Percentiles rank a stretch among this genome's conserved stretches.
phyloP scores from a whole-genome alignment of 177 flowering plant genomes.

The Vitis hybrid region DNA sequence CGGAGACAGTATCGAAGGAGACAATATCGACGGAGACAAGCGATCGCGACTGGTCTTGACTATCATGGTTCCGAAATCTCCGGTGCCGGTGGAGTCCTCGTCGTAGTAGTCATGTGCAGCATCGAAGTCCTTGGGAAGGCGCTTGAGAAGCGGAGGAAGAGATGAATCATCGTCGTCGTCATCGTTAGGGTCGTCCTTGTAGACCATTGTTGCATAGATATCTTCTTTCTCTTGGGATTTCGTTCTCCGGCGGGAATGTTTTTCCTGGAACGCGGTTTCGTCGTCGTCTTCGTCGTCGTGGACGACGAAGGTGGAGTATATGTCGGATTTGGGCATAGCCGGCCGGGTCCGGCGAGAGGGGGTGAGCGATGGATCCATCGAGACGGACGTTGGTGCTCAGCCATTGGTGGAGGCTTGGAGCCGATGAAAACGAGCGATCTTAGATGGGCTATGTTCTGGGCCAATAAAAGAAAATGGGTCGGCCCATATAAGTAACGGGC shows the following conservation, averaged over 20 bases:
- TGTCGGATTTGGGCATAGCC: constrained; percentile 32
- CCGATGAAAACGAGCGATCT: too few species aligned
- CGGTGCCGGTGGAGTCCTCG: constrained; percentile 27
- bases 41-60: constrained; percentile 43
- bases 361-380: constrained; percentile 34
- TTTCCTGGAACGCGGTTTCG: constrained; percentile 17
- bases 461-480: too few species aligned
- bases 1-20: constrained; percentile 13
- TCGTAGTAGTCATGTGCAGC: constrained; percentile 44
- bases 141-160: constrained; percentile 90
- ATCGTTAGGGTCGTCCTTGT: constrained; percentile 36
- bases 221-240: constrained; percentile 23
- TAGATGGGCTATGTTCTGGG: too few species aligned
- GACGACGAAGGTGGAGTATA: constrained; percentile 71
- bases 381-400: background rate
- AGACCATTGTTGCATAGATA: constrained; percentile 68
- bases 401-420: too few species aligned
- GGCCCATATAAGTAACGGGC: too few species aligned
- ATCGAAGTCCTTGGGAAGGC: constrained; percentile 94
- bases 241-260: background rate
- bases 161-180: constrained; percentile 64
- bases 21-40: background rate
- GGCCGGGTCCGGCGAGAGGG: constrained; percentile 30
- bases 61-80: constrained; percentile 68
- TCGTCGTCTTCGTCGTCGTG: constrained; percentile 43